Evolutionary conservation across 345 rosid species (phyloP).

Genomic region (Ailanthus altissimus): DNA sequence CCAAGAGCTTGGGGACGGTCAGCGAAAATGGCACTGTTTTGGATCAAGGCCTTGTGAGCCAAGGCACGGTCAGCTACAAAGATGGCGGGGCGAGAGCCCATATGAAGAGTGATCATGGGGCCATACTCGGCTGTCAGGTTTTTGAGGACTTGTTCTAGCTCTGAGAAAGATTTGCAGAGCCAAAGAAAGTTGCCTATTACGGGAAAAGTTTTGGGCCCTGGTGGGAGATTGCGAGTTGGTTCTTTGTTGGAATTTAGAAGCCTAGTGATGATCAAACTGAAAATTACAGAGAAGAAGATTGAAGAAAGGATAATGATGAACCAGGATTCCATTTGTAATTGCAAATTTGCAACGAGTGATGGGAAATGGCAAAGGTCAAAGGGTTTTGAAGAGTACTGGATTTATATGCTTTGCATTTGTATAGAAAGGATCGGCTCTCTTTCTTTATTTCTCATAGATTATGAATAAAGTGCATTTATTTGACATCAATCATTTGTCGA

Average conservation of each 20-base stretch:
- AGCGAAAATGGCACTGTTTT: conserved; percentile 11
- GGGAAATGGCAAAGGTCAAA: background rate
- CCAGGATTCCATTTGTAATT: background rate
- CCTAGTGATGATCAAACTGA: background rate
- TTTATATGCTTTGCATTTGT: background rate
- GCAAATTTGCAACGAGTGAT: background rate
- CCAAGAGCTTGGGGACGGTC: background rate
- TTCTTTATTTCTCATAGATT: no score
- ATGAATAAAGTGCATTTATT: no score
- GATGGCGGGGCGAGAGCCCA: background rate
- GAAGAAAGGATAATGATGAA: conserved; percentile 3
- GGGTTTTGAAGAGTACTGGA: background rate
- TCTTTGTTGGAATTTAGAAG: background rate
- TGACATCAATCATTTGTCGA: no score
- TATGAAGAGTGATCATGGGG: background rate
- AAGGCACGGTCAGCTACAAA: background rate
- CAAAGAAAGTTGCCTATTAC: background rate
- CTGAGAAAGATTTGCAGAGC: background rate
- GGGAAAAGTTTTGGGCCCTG: background rate
- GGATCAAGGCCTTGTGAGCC: conserved; percentile 11
- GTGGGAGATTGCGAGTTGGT: background rate
- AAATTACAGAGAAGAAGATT: background rate
- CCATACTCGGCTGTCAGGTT: background rate
- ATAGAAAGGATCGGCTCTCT: no score
- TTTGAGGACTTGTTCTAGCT: background rate